Conservation (phyloP, 2,329 filamentous ascomycete species). For the Epichloe festucae region DNA sequence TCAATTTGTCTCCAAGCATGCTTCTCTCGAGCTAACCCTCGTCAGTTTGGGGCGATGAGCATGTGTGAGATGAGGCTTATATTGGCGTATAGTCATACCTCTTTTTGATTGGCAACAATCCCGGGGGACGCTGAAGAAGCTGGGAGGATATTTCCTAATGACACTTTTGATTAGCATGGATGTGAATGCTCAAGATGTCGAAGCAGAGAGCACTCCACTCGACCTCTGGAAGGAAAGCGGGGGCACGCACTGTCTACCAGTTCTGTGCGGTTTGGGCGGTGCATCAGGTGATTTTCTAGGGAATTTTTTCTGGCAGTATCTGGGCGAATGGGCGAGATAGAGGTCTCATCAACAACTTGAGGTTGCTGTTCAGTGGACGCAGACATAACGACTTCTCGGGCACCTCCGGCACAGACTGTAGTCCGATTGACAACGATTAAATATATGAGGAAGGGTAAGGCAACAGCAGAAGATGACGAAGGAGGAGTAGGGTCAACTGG, state of each 20-base stretch:
- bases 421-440: background rate
- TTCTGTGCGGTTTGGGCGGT: slow-evolving; percentile 62
- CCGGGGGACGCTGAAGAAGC: slow-evolving; percentile 66
- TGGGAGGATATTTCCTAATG: slow-evolving; percentile 78
- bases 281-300: slow-evolving; percentile 57
- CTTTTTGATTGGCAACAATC: slow-evolving; percentile 66
- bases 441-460: background rate
- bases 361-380: slow-evolving; percentile 12
- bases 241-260: slow-evolving; percentile 59
- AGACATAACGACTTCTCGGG: slow-evolving; percentile 13
- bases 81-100: slow-evolving; percentile 30
- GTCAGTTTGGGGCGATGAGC: background rate
- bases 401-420: background rate
- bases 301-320: slow-evolving; percentile 49
- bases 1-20: slow-evolving; percentile 76
- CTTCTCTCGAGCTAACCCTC: slow-evolving; percentile 54
- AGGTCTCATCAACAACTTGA: slow-evolving; percentile 32
- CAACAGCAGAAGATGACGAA: background rate
- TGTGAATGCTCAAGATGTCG: background rate
- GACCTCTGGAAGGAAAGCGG: background rate
- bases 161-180: slow-evolving; percentile 9
- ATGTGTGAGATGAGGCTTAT: background rate
- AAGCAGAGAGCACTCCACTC: background rate
- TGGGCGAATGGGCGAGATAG: slow-evolving; percentile 42
- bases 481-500: background rate